Evolutionary conservation across 2,329 filamentous ascomycete genomes (phyloP), one percentile per base, ranked within the genome.

Genomic region (Monosporascus cannonballus): DNA sequence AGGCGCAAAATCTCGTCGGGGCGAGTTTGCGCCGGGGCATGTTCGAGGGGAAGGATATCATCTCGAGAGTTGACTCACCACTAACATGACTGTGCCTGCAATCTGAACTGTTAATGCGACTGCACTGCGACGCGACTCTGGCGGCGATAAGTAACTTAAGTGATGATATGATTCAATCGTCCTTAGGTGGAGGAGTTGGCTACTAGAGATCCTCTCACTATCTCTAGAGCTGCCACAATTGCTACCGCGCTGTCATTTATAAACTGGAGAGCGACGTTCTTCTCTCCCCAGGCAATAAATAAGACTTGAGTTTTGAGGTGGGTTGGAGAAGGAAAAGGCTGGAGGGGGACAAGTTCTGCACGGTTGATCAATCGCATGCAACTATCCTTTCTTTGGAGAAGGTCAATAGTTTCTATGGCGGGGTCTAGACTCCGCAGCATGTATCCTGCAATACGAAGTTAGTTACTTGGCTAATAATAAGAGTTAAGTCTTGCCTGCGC

Each of bases 131-230:
- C 14, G 42, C 22, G 42, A 18, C 42, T 46, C 39, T 42, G 14
- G 18, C 18, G 18, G 39, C 39, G 22, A 46, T 0, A 18, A 18
- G n/a, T 46, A n/a, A 3, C 22, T 25, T 34, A 49, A 25, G 55
- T 50, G 41, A 64, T 51, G 50, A 55, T 57, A 56, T 61, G 56
- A 50, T 49, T 58, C 49, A 58, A 49, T 18, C 6, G n/a, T 22
- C 39, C 3, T 3, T n/a, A 24, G 27, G 27, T 76, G 72, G 64
- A 74, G 76, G 76, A 78, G 79, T 67, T 77, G 77, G 78, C 83
- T 83, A 81, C 84, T 85, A 87, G 84, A 87, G 84, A 86, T 81
- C 76, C 80, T 85, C 80, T 82, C 82, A 84, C 78, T 80, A 86
- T 86, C 86, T 85, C 86, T 85, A 87, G 84, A 88, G 83, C 84